A percentile compares a stretch with the other conserved stretches of the same genome.
phyloP scores from a whole-genome alignment of 2,329 filamentous ascomycete genomes.

The Curvularia hawaiiensis region DNA sequence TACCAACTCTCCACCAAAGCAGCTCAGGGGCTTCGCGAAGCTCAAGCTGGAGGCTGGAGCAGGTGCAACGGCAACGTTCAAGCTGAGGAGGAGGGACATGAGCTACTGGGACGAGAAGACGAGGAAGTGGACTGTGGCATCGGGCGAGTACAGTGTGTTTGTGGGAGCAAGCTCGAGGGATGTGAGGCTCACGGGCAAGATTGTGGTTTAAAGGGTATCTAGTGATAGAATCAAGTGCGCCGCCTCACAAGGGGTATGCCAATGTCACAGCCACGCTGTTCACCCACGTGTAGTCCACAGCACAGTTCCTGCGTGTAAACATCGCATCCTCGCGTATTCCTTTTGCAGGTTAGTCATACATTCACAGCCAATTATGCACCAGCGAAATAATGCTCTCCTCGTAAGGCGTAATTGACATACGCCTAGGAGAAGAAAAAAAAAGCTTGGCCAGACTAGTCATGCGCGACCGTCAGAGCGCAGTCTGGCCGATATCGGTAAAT shows the following conservation, averaged over 20 bases:
- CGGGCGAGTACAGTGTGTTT: slow-evolving; percentile 39
- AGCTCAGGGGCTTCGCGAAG: slow-evolving; percentile 47
- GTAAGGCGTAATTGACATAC: slow-evolving; percentile 5
- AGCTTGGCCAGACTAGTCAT: slow-evolving; percentile 2
- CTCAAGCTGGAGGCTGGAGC: slow-evolving; percentile 37
- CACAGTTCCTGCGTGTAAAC: not conserved
- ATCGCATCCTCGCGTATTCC: not conserved
- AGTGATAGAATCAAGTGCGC: not conserved
- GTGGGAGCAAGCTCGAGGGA: slow-evolving; percentile 47
- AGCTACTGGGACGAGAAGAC: slow-evolving; percentile 44
- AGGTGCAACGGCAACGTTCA: slow-evolving; percentile 41
- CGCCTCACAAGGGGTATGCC: not conserved
- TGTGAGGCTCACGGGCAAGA: slow-evolving; percentile 40
- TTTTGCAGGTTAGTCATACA: not conserved
- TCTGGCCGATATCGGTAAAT: slow-evolving; percentile 3
- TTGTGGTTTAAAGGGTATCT: slow-evolving; percentile 32
- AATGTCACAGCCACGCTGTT: not conserved
- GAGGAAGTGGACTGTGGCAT: slow-evolving; percentile 43
- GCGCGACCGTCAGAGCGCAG: not conserved
- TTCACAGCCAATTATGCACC: not conserved
- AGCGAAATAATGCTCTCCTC: slow-evolving; percentile 4
- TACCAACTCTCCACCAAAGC: slow-evolving; percentile 38
- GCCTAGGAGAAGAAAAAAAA: not conserved
- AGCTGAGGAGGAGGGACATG: slow-evolving; percentile 44
- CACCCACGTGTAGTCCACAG: not conserved